Evolutionary conservation across 2,329 filamentous ascomycete genomes (phyloP).

Genomic region (Fragosphaeria purpurea): DNA sequence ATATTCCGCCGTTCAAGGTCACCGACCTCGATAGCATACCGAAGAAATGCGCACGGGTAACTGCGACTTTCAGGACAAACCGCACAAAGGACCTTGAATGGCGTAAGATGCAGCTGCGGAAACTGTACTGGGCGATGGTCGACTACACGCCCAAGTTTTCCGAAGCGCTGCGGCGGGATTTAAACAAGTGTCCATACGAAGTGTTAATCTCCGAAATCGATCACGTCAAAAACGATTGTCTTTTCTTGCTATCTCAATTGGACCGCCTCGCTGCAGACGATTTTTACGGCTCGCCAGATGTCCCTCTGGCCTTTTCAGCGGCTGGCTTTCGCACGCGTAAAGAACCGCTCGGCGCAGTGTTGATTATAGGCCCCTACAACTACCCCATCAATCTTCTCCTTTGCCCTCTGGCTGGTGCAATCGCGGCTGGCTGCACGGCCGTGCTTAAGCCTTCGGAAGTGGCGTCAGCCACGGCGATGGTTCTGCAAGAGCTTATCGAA

Average conservation of each 20-base stretch:
- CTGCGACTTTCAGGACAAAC: slow-evolving; percentile 63
- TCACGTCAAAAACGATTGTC: slow-evolving; percentile 71
- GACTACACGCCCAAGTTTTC: slow-evolving; percentile 65
- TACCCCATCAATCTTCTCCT: slow-evolving; percentile 78
- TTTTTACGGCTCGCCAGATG: slow-evolving; percentile 47
- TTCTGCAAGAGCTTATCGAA: slow-evolving; percentile 69
- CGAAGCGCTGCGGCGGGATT: slow-evolving; percentile 66
- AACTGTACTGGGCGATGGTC: slow-evolving; percentile 85
- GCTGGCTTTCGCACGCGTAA: slow-evolving; percentile 71
- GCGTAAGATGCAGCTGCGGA: slow-evolving; percentile 75
- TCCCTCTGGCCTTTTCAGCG: slow-evolving; percentile 56
- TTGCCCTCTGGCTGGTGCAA: slow-evolving; percentile 75
- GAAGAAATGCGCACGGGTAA: slow-evolving; percentile 47
- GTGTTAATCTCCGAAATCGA: slow-evolving; percentile 62
- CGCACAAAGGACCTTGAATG: slow-evolving; percentile 77
- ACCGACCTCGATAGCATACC: slow-evolving; percentile 61
- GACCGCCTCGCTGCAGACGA: slow-evolving; percentile 79
- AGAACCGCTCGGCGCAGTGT: slow-evolving; percentile 72
- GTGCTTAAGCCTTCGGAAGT: slow-evolving; percentile 86
- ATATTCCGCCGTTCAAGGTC: slow-evolving; percentile 41
- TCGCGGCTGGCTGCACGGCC: slow-evolving; percentile 82
- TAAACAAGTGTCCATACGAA: slow-evolving; percentile 71
- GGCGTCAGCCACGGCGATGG: slow-evolving; percentile 63
- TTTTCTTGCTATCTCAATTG: slow-evolving; percentile 68
- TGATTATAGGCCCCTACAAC: slow-evolving; percentile 92